These are phyloP conservation scores for Pleurotus tuber-regium DNA, from an alignment of 768 basidiomycete genomes.

Conservation along the genomic window DNA sequence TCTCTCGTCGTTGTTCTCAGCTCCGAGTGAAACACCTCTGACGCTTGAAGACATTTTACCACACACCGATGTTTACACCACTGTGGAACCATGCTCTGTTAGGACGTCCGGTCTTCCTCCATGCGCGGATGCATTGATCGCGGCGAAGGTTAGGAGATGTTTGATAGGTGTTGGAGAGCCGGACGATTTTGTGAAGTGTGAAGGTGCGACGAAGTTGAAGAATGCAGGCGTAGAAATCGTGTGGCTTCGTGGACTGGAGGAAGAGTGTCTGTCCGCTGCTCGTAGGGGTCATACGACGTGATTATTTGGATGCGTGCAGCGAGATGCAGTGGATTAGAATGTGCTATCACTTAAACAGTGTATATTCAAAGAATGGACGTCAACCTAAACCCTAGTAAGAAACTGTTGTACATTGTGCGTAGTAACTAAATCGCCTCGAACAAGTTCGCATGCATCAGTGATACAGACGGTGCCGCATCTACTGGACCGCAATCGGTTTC, in stretches of 20 bases:
- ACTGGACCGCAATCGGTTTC: background rate
- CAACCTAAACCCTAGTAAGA: slow-evolving; percentile 1
- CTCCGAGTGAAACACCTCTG: slow-evolving; percentile 21
- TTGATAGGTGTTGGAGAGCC: slow-evolving; percentile 91
- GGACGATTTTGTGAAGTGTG: slow-evolving; percentile 90
- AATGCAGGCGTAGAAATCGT: slow-evolving; percentile 72
- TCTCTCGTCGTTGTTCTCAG: slow-evolving; percentile 39
- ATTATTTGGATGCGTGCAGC: background rate
- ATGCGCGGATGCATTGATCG: slow-evolving; percentile 82
- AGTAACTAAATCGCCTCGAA: background rate
- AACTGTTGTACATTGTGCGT: background rate
- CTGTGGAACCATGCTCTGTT: slow-evolving; percentile 93
- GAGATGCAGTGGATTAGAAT: background rate
- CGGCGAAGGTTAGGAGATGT: slow-evolving; percentile 67
- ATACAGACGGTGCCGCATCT: background rate
- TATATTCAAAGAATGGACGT: no score
- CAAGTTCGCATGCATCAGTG: background rate
- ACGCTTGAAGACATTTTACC: slow-evolving; percentile 49
- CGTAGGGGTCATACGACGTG: slow-evolving; percentile 42
- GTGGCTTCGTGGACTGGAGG: slow-evolving; percentile 73
- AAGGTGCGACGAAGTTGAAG: slow-evolving; percentile 73
- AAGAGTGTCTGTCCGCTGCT: slow-evolving; percentile 79
- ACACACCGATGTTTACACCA: slow-evolving; percentile 83
- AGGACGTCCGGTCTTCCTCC: slow-evolving; percentile 84
- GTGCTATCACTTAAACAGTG: no score